Percentiles rank a stretch among this genome's conserved stretches.
These are phyloP conservation scores for Carex pumila DNA, from an alignment of 176 grass and related monocot species.

Conservation along the genomic window DNA sequence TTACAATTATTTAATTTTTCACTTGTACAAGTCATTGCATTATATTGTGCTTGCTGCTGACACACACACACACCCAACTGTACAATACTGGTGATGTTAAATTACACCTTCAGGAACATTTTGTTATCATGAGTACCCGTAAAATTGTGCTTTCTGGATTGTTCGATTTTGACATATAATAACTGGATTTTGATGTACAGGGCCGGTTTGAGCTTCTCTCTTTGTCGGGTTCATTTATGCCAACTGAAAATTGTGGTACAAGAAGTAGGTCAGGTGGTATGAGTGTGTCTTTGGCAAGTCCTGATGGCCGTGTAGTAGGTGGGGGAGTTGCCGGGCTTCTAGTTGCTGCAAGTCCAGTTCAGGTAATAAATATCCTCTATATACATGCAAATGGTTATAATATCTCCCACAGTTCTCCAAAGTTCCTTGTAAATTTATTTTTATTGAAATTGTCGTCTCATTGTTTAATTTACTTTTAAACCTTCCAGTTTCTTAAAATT, in stretches of 20 bases:
- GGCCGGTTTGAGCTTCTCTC: conserved; percentile 83
- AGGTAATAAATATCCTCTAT: conserved; percentile 31
- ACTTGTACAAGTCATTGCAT: not conserved
- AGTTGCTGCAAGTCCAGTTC: conserved; percentile 75
- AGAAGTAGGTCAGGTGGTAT: conserved; percentile 81
- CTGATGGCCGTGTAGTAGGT: conserved; percentile 81
- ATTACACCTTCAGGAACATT: not conserved
- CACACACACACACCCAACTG: not conserved
- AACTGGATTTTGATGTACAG: conserved; percentile 20
- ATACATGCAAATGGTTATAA: not conserved
- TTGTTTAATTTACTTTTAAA: not conserved
- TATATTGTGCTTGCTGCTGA: not conserved
- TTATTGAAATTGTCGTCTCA: not conserved
- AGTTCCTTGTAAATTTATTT: not conserved
- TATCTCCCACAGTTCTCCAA: not conserved
- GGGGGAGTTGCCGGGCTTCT: conserved; percentile 81
- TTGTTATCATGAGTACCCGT: not conserved
- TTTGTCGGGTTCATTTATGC: conserved; percentile 81
- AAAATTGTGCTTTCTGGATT: not conserved
- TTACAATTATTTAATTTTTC: not conserved
- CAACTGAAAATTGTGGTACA: conserved; percentile 52
- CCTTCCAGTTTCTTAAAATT: not conserved
- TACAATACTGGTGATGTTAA: not conserved
- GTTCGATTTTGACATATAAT: not conserved
- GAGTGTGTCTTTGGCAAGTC: conserved; percentile 74